These are phyloP conservation scores for Crucibulum laeve DNA, from an alignment of 768 basidiomycete species.

Conservation along the genomic window DNA sequence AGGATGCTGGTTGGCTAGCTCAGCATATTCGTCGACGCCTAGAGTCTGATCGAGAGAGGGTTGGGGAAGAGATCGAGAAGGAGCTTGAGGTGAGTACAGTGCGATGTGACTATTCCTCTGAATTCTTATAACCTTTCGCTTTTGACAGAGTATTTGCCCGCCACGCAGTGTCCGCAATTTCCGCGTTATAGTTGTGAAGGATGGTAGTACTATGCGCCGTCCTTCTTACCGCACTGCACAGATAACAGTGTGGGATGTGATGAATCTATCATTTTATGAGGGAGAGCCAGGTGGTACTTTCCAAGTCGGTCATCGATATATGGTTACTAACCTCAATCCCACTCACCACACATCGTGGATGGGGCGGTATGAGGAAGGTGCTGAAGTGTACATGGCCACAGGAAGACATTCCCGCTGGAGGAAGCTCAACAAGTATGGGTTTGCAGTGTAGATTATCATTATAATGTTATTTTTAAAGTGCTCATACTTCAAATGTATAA, in stretches of 20 bases:
- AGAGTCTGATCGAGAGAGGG: slow-evolving; percentile 43
- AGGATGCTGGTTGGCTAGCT: slow-evolving; percentile 64
- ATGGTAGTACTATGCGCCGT: slow-evolving; percentile 49
- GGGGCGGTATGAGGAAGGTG: slow-evolving; percentile 42
- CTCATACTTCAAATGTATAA: no score
- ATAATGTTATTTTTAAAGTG: no score
- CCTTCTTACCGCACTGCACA: slow-evolving; percentile 61
- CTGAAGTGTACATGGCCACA: slow-evolving; percentile 69
- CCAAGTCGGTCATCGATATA: slow-evolving; percentile 59
- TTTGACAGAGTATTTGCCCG: slow-evolving; percentile 53
- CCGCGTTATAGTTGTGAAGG: slow-evolving; percentile 65
- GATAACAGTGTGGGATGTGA: slow-evolving; percentile 81
- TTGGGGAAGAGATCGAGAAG: slow-evolving; percentile 58
- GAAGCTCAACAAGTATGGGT: no score
- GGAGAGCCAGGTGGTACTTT: slow-evolving; percentile 47
- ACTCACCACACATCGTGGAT: slow-evolving; percentile 71
- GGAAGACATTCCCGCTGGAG: slow-evolving; percentile 65
- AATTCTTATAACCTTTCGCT: neutral
- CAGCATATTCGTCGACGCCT: slow-evolving; percentile 44
- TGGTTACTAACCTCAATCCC: slow-evolving; percentile 70
- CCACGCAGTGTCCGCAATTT: slow-evolving; percentile 73
- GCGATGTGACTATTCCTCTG: neutral
- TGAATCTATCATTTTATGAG: slow-evolving; percentile 45
- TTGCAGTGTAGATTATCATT: no score
- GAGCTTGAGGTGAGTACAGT: slow-evolving; percentile 60